Base-by-base conservation (phyloP, 176 grass and related monocot species). In the Leersia perrieri region DNA sequence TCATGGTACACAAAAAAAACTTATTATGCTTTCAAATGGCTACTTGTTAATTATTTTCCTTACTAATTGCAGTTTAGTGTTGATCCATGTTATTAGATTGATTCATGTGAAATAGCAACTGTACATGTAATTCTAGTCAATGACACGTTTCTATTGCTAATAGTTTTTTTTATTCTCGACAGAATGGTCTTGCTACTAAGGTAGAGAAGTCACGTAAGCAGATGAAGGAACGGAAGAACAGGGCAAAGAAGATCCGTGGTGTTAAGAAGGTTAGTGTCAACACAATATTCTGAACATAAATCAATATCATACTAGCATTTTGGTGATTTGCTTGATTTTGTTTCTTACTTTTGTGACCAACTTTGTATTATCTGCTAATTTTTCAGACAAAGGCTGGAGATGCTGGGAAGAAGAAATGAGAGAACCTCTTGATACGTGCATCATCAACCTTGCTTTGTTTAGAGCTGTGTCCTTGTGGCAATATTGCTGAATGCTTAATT, bases 121-220 rank as follows among this genome's bases (percentile, higher is more conserved):
- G 25, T 33, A 22, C 40, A 45, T 66, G 18, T 63, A 16, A 18
- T 0, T n/a, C 10, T 6, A 57, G 20, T 57, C 51, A 57, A 31
- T 69, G 1, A 44, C 32, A n/a, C 70, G 28, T 70, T 74, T 51
- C 26, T 5, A 70, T 77, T 29, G 14, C 60, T 80, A 40, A 82
- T 83, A 14, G n/a, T n/a, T 28, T 10, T 33, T 73, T 1, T 55
- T 34, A 68, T 58, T 64, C 57, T 83, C 15, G 0, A 16, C 83
- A 97, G 94, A 97, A 97, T 33, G 94, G 94, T 25, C 89, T 97
- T 78, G 94, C 94, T 23, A 97, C 94, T 2, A 97, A 97, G 91
- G 80, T 97, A 34, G 94, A 97, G 38, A 97, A 90, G 74, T 97
- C 94, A 31, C 93, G 94, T 32, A 97, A 97, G 69, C 94, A 97